These are phyloP conservation scores for Colletotrichum sp. DNA, from an alignment of 2,329 filamentous ascomycete species.

Conservation along the genomic window DNA sequence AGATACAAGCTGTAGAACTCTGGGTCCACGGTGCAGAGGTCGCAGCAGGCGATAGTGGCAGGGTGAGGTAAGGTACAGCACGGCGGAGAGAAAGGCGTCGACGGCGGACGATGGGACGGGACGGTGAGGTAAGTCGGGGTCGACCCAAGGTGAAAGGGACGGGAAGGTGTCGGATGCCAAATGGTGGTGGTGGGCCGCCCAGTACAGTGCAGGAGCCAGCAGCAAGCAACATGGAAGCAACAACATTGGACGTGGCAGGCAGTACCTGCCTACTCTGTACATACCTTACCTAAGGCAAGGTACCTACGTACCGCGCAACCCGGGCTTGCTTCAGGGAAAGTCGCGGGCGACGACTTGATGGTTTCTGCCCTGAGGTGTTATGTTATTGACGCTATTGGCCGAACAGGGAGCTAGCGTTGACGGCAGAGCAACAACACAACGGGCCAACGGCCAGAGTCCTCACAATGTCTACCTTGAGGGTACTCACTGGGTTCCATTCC, in stretches of 20 bases:
- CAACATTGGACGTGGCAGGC: neutral
- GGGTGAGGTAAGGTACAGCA: neutral
- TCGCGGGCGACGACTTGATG: neutral
- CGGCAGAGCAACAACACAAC: constrained; percentile 15
- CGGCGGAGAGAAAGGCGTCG: neutral
- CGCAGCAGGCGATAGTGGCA: neutral
- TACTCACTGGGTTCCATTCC: neutral
- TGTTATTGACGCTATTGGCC: neutral
- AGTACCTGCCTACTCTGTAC: no score
- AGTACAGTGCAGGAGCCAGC: neutral
- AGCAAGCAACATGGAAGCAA: neutral
- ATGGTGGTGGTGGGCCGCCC: neutral
- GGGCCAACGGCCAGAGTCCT: neutral
- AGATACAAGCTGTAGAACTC: neutral
- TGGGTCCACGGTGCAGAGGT: neutral
- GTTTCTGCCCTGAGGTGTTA: neutral
- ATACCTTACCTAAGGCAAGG: no score
- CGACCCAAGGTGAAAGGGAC: neutral
- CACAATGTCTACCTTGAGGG: neutral
- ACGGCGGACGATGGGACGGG: neutral
- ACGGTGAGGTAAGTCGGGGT: neutral
- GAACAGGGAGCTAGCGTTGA: neutral
- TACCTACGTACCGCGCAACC: no score
- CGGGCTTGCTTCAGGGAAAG: neutral
- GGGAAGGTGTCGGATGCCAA: neutral